These are phyloP conservation scores for Pulveroboletus sp. DNA, from an alignment of 1,284 basidiomycete genomes.

Conservation along the genomic window DNA sequence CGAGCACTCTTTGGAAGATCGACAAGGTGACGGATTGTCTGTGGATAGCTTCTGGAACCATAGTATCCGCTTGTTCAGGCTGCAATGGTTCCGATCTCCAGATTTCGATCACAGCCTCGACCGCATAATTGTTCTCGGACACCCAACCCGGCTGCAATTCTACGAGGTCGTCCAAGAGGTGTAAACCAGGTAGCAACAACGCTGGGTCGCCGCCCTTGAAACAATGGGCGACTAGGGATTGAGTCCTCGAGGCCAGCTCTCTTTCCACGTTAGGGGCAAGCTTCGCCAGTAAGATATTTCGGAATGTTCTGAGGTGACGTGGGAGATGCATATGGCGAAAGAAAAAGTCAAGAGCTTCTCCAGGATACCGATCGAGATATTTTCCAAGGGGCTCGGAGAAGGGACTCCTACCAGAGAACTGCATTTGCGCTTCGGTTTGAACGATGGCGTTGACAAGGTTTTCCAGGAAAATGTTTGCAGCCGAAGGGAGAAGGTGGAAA, in stretches of 20 bases:
- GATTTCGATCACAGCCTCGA: slow-evolving; percentile 67
- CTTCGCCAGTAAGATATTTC: slow-evolving; percentile 77
- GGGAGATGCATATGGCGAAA: slow-evolving; percentile 74
- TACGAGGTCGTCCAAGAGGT: slow-evolving; percentile 77
- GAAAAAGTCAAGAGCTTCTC: slow-evolving; percentile 84
- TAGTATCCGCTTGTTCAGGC: slow-evolving; percentile 44
- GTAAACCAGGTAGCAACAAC: slow-evolving; percentile 64
- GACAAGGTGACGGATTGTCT: slow-evolving; percentile 70
- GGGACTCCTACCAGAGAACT: slow-evolving; percentile 86
- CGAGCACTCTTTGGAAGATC: slow-evolving; percentile 73
- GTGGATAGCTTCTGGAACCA: slow-evolving; percentile 52
- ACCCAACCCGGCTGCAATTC: slow-evolving; percentile 73
- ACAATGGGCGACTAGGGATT: slow-evolving; percentile 57
- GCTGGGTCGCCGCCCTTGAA: slow-evolving; percentile 54
- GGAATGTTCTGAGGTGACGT: slow-evolving; percentile 73
- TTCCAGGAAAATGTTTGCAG: slow-evolving; percentile 91
- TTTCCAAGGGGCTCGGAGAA: slow-evolving; percentile 93
- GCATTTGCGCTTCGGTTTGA: slow-evolving; percentile 90
- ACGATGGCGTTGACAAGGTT: slow-evolving; percentile 85
- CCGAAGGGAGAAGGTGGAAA: slow-evolving; percentile 91
- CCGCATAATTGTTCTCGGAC: slow-evolving; percentile 55
- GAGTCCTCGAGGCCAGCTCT: slow-evolving; percentile 67
- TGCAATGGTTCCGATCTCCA: slow-evolving; percentile 62
- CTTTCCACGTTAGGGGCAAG: slow-evolving; percentile 75
- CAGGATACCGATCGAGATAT: slow-evolving; percentile 89